phyloP scores from a whole-genome alignment of 2,329 filamentous ascomycete genomes.

The Verticillium nonalfalfae region DNA sequence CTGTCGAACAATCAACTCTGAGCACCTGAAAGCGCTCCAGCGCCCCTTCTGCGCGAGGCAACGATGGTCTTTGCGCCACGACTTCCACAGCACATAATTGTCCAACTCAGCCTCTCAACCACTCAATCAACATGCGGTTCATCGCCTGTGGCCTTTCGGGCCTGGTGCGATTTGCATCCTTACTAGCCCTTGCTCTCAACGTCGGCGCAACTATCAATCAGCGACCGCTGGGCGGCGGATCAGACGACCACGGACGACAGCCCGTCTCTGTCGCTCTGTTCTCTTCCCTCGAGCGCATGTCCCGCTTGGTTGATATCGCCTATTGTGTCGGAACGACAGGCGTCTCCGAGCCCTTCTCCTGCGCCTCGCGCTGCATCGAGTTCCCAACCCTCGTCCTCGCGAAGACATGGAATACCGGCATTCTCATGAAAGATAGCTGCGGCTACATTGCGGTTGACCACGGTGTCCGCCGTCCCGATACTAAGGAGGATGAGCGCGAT shows the following conservation, averaged over 20 bases:
- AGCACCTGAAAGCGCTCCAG: not conserved
- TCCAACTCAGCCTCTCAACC: not conserved
- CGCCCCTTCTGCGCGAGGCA: not conserved
- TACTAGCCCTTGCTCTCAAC: not conserved
- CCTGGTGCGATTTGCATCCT: not conserved
- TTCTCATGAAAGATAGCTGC: constrained; percentile 81
- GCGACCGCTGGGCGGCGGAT: not conserved
- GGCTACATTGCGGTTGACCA: constrained; percentile 92
- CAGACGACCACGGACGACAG: not conserved
- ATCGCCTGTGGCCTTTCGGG: not conserved
- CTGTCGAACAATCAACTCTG: not conserved
- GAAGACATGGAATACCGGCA: constrained; percentile 84
- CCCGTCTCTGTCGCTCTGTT: constrained; percentile 61
- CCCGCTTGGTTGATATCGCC: constrained; percentile 87
- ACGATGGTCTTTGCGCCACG: not conserved
- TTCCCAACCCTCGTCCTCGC: constrained; percentile 76
- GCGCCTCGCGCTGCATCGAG: constrained; percentile 76
- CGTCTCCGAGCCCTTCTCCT: constrained; percentile 76
- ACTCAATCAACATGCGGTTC: not conserved
- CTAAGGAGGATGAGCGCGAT: constrained; percentile 8
- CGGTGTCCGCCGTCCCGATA: constrained; percentile 18
- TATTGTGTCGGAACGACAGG: constrained; percentile 89
- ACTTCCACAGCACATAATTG: not conserved
- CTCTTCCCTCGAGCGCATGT: constrained; percentile 74
- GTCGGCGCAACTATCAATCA: not conserved